A percentile compares a stretch with the other conserved stretches of the same genome.
Evolutionary conservation across 2,329 filamentous ascomycete genomes (phyloP).

Genomic region (Xylariaceae sp.): DNA sequence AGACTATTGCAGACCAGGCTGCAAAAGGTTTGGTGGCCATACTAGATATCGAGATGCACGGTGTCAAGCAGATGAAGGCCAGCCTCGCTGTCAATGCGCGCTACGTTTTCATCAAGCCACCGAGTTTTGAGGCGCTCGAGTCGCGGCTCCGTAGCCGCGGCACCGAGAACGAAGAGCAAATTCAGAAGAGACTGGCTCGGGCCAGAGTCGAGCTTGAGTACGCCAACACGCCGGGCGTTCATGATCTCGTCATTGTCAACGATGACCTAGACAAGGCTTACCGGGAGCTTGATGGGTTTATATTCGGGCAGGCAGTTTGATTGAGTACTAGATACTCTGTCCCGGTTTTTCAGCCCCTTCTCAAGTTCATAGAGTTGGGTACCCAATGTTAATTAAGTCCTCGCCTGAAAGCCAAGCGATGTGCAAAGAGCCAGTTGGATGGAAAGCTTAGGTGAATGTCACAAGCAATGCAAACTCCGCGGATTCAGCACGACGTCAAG

Average conservation of each 20-base stretch:
- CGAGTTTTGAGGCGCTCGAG: constrained; percentile 9
- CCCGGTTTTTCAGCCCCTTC: no score
- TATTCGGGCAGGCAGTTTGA: no score
- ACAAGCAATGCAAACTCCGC: no score
- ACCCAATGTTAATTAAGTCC: no score
- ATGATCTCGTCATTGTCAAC: constrained; percentile 12
- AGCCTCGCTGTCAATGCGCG: constrained; percentile 4
- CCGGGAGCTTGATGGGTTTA: no score
- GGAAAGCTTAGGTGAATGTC: no score
- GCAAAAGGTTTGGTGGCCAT: constrained; percentile 10
- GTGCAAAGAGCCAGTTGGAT: no score
- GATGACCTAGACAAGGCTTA: no score
- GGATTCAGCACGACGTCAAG: no score
- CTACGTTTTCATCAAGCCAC: constrained; percentile 12
- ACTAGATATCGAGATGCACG: constrained; percentile 14
- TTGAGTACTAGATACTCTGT: no score
- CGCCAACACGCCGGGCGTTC: constrained; percentile 7
- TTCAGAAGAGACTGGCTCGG: constrained; percentile 9
- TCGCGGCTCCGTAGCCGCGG: constrained; percentile 8
- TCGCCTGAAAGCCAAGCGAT: no score
- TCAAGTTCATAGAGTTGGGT: no score
- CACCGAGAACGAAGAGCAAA: constrained; percentile 7
- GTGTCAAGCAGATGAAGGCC: constrained; percentile 7
- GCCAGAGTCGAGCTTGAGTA: constrained; percentile 11
- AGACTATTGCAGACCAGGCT: constrained; percentile 10